Evolutionary conservation across 345 rosid genomes (phyloP).

Genomic region (Jatropha curcas): DNA sequence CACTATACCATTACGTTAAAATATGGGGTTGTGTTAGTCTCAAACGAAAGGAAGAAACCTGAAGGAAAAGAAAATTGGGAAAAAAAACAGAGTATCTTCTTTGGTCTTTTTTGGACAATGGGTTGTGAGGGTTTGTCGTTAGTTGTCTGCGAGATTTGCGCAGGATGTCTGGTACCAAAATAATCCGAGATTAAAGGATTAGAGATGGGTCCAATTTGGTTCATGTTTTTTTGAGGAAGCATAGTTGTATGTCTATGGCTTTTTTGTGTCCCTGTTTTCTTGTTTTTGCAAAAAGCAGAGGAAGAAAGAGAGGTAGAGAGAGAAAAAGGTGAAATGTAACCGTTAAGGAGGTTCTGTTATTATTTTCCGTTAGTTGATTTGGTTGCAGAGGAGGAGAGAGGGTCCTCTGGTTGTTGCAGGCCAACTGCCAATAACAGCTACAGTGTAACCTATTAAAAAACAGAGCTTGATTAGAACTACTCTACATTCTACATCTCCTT

Average conservation of each 20-base stretch:
- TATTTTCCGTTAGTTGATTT: slow-evolving; percentile 22
- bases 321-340: slow-evolving; percentile 21
- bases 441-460: not conserved
- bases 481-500: too few species aligned
- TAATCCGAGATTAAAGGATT: slow-evolving; percentile 35
- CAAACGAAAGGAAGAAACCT: slow-evolving; percentile 16
- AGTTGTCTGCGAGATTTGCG: slow-evolving; percentile 46
- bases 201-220: slow-evolving; percentile 47
- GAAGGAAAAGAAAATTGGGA: not conserved
- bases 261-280: slow-evolving; percentile 13
- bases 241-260: not conserved
- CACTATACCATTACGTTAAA: slow-evolving; percentile 43
- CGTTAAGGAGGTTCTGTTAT: slow-evolving; percentile 18
- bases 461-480: not conserved
- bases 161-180: slow-evolving; percentile 24
- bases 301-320: slow-evolving; percentile 2
- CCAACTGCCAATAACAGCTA: slow-evolving; percentile 23
- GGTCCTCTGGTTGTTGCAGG: slow-evolving; percentile 1
- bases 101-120: not conserved
- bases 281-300: slow-evolving; percentile 25
- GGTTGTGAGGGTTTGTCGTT: slow-evolving; percentile 16
- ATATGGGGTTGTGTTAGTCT: not conserved
- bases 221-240: slow-evolving; percentile 23
- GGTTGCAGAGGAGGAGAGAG: slow-evolving; percentile 9
- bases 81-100: slow-evolving; percentile 10